Base-by-base conservation (phyloP, 352 stramenopile genomes). In the Globisporangium cylindrosporum region DNA sequence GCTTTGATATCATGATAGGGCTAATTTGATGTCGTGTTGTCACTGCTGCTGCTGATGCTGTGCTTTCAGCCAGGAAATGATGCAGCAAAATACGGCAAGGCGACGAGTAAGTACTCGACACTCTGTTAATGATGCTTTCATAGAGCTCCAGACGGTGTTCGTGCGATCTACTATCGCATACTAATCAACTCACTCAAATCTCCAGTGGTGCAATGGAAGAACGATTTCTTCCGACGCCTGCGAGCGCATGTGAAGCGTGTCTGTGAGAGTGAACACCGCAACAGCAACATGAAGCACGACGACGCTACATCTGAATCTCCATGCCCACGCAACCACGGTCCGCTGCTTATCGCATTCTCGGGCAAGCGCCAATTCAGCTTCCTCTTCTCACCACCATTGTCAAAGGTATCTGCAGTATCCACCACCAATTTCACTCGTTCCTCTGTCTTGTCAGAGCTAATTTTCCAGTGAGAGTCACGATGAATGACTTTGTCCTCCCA, bases 331-430 rank as follows among this genome's bases (percentile, higher is more conserved):
- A 68, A 58, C 0, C 86, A 95, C 61, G 77, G 79, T 1, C 89
- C 89, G 0, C 73, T 90, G 62, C 69, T 96, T 69, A 81, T 96
- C 49, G 89, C 89, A 6, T 96, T 96, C 71, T 90, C 85, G 0
- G 89, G 89, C 18, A 96, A 96, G 70, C 84, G 89, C 22, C 89
- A 96, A 66, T 96, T 95, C 70, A 90, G 83, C 64, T 91, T 77
- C 57, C 66, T 96, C 55, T 96, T 96, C 64, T 79, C 86, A 18
- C 82, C 85, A 7, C 85, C 84, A 18, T 65, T 93, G 25, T 76
- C 80, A 34, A 93, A 88, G 59, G 73, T 82, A 51, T 32, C 29
- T 32, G 29, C 56, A 12, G 56, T 48, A 15, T 0, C n/a, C 36
- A 38, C 18, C 36, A 38, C 6, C 43, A 51, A 51, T 49, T 20